A percentile compares a stretch with the other conserved stretches of the same genome.
Evolutionary conservation across 257 asterid species (phyloP).

Genomic region (Nicotiana otophora): DNA sequence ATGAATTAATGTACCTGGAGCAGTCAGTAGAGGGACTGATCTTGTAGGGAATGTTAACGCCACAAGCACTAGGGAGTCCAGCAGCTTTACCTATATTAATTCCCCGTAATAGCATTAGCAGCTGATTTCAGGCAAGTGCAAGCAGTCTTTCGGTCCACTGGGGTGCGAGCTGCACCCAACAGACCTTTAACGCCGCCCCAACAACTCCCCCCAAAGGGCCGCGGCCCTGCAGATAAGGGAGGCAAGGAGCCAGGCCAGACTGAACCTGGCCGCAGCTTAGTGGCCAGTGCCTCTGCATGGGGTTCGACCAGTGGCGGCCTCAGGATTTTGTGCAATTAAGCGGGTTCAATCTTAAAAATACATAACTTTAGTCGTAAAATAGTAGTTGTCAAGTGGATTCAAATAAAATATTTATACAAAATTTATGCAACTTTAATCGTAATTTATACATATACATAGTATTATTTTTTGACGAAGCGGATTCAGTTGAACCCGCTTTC

Average conservation of each 20-base stretch:
- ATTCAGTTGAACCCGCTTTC: no score
- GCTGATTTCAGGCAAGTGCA: no score
- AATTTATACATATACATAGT: no score
- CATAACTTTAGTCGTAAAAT: no score
- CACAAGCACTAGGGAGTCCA: not conserved
- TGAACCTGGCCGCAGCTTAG: not conserved
- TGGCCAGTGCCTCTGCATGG: constrained; percentile 6
- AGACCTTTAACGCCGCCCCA: not conserved
- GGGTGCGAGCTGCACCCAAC: not conserved
- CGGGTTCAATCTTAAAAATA: no score
- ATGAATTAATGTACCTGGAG: not conserved
- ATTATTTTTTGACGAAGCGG: no score
- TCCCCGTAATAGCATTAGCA: not conserved
- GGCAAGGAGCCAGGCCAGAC: not conserved
- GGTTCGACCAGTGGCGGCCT: not conserved
- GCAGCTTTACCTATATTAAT: not conserved
- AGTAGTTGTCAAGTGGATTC: no score
- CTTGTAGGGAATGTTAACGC: not conserved
- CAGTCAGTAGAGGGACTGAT: constrained; percentile 20
- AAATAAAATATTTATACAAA: no score
- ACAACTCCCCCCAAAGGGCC: not conserved
- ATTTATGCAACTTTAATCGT: no score
- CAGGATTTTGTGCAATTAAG: no score
- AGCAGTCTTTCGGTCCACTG: constrained; percentile 1
- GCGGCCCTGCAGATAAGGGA: not conserved